phyloP scores from a whole-genome alignment of 2,329 filamentous ascomycete genomes.

The Trichoderma afroharzianum region DNA sequence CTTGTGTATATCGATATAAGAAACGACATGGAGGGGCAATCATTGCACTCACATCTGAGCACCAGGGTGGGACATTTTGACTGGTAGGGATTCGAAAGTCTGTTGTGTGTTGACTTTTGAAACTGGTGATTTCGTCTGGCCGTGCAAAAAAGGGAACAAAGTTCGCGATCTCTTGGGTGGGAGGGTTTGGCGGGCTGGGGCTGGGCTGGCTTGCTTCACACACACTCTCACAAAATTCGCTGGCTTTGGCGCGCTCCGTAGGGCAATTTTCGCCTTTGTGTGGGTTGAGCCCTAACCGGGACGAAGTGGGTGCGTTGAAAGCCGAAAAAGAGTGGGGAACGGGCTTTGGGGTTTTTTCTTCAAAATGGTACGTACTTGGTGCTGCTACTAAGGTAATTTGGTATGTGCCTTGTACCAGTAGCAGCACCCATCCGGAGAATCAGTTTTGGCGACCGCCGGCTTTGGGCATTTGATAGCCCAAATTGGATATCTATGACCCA shows the following conservation, averaged over 20 bases:
- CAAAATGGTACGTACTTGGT: background rate
- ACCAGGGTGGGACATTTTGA: conserved; percentile 59
- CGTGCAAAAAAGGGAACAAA: conserved; percentile 17
- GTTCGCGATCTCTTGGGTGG: conserved; percentile 11
- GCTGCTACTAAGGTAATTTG: background rate
- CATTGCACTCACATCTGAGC: conserved; percentile 56
- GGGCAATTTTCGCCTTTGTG: conserved; percentile 23
- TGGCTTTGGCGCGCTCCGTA: conserved; percentile 12
- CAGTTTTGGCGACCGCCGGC: conserved; percentile 22
- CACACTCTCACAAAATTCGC: conserved; percentile 2
- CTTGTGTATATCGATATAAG: background rate
- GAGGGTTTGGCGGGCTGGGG: conserved; percentile 13
- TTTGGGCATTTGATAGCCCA: too few species aligned
- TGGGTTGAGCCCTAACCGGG: conserved; percentile 32
- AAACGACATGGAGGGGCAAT: conserved; percentile 13
- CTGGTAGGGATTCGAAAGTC: conserved; percentile 24
- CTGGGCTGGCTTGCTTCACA: background rate
- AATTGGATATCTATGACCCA: too few species aligned
- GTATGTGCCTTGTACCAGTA: background rate
- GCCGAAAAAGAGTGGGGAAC: background rate
- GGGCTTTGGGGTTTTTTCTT: too few species aligned
- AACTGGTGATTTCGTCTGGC: conserved; percentile 20
- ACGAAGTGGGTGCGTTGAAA: background rate
- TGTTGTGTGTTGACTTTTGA: conserved; percentile 22
- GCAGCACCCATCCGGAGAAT: conserved; percentile 19